Base-by-base conservation (phyloP, 305 asterid species). In the Lippia alba region DNA sequence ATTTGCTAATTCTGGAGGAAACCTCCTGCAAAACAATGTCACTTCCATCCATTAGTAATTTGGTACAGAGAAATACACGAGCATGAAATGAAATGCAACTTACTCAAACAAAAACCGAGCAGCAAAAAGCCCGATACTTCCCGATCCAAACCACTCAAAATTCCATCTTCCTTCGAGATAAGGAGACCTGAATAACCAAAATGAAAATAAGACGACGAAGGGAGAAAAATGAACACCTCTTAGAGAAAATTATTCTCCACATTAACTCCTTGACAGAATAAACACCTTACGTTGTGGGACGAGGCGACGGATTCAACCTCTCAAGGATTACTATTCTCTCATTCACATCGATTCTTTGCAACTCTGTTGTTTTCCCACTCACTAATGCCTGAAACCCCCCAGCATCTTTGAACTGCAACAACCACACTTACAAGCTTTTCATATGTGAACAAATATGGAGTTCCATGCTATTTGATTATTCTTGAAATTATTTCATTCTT, bases 221-320 rank as follows among this genome's bases (percentile, higher is more conserved):
- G 9, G 41, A 36, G 41, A 8, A n/a, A 33, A 59, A 66, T 66
- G 66, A 69, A 65, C 44, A 74, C 73, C 61, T 69, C 30, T 12
- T 60, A 50, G 9, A 64, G 50, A 58, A 58, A 54, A 32, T 48
- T 46, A 39, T 50, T 12, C 51, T 9, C 51, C 3, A 30, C 4
- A 44, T 12, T 41, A 11, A 3, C 12, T 16, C 33, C n/a, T 50
- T 19, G 61, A 59, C 9, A 68, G 49, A 74, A 59, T 33, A 66
- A 69, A 80, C 77, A 82, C 84, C 84, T 84, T 86, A 88, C 91
- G 90, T 88, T 78, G 94, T 82, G 59, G 94, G 94, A 59, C 76
- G 69, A 30, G 76, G 76, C 7, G 76, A 62, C 8, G 76, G 76
- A 71, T 71, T 71, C 64, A 71, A 34, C 41, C 76, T 34, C 70